Evolutionary conservation across 495 filamentous ascomycete genomes (phyloP), one percentile per base, ranked within the genome.

Genomic region (Penicillium chermesinum): DNA sequence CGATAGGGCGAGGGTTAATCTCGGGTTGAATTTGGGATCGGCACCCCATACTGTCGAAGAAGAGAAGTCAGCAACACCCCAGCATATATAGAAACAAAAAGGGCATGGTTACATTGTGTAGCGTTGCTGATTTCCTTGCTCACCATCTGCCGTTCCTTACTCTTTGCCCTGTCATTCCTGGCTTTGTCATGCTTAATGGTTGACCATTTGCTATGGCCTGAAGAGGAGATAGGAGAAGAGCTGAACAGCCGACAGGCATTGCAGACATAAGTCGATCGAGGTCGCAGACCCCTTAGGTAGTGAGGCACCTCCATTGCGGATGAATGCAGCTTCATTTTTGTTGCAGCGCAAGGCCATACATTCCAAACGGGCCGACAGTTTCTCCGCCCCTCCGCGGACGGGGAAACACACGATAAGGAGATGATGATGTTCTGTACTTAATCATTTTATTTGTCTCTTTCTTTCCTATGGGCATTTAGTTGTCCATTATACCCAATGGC

Each of bases 121-220:
- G 80, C 81, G 33, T 51, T 68, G 50, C 60, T 67, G 17, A 81
- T 74, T 38, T 83, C 78, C 47, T 77, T 70, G 38, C 64, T 63
- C 30, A 82, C 48, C 38, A 72, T 64, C 33, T 71, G 68, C 17
- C 67, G 74, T 53, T 74, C 73, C 48, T 67, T 80, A 62, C 66
- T 73, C 58, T 72, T 77, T 10, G 59, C 67, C 61, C 70, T 71
- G 68, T 96, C 91, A 52, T 81, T 81, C 54, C 81, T 85, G 33
- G 80, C 87, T 66, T 99, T 99, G 69, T 91, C 88, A 63, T 99
- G 94, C 54, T 83, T 86, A 68, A 96, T 96, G 53, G 91, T 93
- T 30, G 88, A 87, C 93, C 93, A 99, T 62, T 86, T 82, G 63
- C 81, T 95, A 67, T 96, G 89, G 27, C 91, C 90, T 37, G 86